phyloP scores from a whole-genome alignment of 2,329 filamentous ascomycete genomes.

The Aphanocladium album region DNA sequence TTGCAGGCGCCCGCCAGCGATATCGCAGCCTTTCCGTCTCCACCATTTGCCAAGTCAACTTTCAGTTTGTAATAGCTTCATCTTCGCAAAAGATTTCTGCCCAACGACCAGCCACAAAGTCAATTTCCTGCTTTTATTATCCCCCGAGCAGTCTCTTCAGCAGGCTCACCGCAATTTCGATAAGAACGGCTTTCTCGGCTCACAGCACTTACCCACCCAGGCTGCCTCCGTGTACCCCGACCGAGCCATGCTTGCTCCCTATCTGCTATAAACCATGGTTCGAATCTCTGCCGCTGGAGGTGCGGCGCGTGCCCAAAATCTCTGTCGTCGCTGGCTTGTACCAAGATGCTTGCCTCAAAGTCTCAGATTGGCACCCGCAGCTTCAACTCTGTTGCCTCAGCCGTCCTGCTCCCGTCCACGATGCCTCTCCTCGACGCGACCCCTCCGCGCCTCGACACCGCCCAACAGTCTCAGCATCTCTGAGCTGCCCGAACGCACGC shows the following conservation, averaged over 20 bases:
- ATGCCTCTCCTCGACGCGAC: not conserved
- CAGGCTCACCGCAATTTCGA: not conserved
- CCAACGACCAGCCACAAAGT: not conserved
- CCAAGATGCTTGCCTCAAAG: not conserved
- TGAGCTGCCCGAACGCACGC: constrained; percentile 29
- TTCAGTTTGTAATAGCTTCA: not conserved
- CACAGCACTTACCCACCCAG: not conserved
- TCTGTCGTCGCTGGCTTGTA: not conserved
- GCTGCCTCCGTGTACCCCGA: not conserved
- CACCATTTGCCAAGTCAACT: not conserved
- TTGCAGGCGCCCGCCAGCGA: not conserved
- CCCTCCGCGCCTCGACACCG: not conserved
- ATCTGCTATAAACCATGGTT: not conserved
- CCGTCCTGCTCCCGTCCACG: not conserved
- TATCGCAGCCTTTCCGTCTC: not conserved
- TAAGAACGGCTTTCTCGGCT: not conserved
- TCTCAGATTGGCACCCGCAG: too few species aligned
- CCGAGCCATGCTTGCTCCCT: not conserved
- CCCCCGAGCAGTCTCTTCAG: not conserved
- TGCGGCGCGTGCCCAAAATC: not conserved
- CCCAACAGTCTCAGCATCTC: constrained; percentile 26
- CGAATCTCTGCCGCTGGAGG: not conserved
- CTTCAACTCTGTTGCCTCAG: not conserved
- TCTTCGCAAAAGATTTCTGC: not conserved
- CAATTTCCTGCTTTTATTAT: not conserved